These are phyloP conservation scores for Tagetes erecta DNA, from an alignment of 129 eudicot genomes.

Conservation along the genomic window DNA sequence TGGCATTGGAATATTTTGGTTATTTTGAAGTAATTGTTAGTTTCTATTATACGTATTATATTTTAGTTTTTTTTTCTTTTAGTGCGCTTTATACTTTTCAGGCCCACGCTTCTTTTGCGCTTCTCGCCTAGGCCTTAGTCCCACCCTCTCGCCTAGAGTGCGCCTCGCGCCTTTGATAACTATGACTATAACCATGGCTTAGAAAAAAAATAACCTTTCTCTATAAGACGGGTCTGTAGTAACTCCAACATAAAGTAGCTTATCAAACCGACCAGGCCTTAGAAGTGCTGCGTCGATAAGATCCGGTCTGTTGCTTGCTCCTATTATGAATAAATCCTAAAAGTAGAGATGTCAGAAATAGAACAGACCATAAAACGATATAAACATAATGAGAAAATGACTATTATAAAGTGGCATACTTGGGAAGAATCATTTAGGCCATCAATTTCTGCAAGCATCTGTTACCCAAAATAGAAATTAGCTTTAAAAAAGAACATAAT, in stretches of 20 bases:
- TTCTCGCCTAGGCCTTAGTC: too few species aligned
- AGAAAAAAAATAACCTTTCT: slow-evolving; percentile 60
- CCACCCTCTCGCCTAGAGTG: too few species aligned
- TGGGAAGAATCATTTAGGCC: slow-evolving; percentile 89
- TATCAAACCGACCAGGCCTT: slow-evolving; percentile 99
- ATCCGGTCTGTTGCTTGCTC: slow-evolving; percentile 98
- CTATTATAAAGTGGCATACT: slow-evolving; percentile 40
- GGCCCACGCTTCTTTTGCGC: too few species aligned
- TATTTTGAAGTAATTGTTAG: too few species aligned
- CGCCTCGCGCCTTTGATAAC: neutral
- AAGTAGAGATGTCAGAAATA: neutral
- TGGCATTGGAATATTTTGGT: too few species aligned
- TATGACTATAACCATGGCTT: slow-evolving; percentile 6
- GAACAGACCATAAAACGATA: slow-evolving; percentile 11
- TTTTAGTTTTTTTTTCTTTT: too few species aligned
- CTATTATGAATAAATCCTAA: slow-evolving; percentile 91
- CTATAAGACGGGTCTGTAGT: slow-evolving; percentile 79
- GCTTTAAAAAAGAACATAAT: slow-evolving; percentile 11
- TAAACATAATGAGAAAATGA: slow-evolving; percentile 7
- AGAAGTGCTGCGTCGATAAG: slow-evolving; percentile 93
- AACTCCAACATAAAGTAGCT: slow-evolving; percentile 97
- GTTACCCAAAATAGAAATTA: slow-evolving; percentile 28
- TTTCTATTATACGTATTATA: too few species aligned
- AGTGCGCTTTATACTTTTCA: neutral
- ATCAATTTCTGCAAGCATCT: slow-evolving; percentile 99